Conservation (phyloP, 495 filamentous ascomycete genomes). For the Tirmania nivea region DNA sequence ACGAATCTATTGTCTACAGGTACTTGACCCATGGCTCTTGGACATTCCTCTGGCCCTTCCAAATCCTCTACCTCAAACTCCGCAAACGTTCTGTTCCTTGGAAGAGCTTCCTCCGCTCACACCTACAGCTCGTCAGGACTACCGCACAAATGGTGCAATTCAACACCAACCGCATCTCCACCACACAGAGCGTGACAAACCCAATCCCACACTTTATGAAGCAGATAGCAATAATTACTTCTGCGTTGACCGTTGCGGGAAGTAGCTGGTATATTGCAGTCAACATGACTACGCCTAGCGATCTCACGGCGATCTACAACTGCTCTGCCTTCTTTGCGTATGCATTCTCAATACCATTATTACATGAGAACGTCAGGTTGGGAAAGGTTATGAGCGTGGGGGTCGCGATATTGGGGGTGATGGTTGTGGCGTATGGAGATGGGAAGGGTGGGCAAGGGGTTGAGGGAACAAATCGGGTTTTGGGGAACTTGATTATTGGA, state of each 20-base stretch:
- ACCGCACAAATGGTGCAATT: conserved; percentile 62
- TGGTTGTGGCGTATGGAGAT: conserved; percentile 85
- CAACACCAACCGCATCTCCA: conserved; percentile 36
- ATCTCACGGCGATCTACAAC: conserved; percentile 96
- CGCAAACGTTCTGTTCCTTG: conserved; percentile 44
- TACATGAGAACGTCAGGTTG: conserved; percentile 57
- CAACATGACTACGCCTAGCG: conserved; percentile 70
- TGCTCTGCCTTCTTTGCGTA: conserved; percentile 98
- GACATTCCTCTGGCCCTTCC: conserved; percentile 65
- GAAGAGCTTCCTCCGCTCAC: conserved; percentile 69
- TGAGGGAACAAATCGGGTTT: conserved; percentile 30
- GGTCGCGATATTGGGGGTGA: conserved; percentile 68
- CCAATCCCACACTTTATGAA: conserved; percentile 53
- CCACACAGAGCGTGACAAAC: conserved; percentile 27
- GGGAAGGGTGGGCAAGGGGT: conserved; percentile 23
- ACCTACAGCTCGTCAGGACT: conserved; percentile 46
- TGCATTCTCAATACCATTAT: conserved; percentile 71
- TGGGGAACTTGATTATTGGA: conserved; percentile 83
- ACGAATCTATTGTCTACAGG: conserved; percentile 23
- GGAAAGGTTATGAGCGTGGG: conserved; percentile 67
- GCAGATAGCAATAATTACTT: conserved; percentile 62
- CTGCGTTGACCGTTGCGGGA: conserved; percentile 72
- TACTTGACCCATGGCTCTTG: conserved; percentile 90
- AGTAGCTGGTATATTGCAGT: conserved; percentile 94
- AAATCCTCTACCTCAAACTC: conserved; percentile 57